Evolutionary conservation across 148 eudicot species (phyloP).

Genomic region (Drosera capensis): DNA sequence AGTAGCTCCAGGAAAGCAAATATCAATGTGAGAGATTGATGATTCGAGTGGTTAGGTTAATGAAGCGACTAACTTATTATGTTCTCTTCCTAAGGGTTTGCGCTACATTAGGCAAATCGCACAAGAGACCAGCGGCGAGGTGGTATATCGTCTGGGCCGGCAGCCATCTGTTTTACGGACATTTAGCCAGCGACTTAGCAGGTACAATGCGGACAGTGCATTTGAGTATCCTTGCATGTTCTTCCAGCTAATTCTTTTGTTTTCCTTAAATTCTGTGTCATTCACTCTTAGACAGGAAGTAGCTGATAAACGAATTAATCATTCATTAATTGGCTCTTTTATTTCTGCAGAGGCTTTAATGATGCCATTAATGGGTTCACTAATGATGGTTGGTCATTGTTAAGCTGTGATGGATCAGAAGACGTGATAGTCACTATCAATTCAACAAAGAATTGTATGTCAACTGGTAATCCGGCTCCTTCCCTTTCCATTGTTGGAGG

Average conservation of each 20-base stretch:
- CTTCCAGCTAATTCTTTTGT: no score
- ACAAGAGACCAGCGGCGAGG: conserved; percentile 91
- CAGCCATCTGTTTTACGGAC: conserved; percentile 87
- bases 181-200: conserved; percentile 84
- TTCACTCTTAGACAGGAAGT: no score
- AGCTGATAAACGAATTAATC: no score
- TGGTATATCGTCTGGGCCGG: conserved; percentile 73
- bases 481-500: conserved; percentile 52
- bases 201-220: no score
- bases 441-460: conserved; percentile 38
- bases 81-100: conserved; percentile 38
- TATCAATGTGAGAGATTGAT: neutral
- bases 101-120: conserved; percentile 82
- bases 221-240: no score
- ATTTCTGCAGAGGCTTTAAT: conserved; percentile 67
- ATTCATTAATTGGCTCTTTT: no score
- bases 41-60: neutral
- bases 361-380: conserved; percentile 85
- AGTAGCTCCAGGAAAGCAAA: no score
- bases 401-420: conserved; percentile 68
- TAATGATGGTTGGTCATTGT: conserved; percentile 86
- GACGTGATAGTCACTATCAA: conserved; percentile 68
- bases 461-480: conserved; percentile 26
- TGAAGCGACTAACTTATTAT: neutral
- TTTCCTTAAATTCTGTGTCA: no score